These are phyloP conservation scores for Pyropia yezoensis DNA, from an alignment of 23 red algal species.

Conservation along the genomic window DNA sequence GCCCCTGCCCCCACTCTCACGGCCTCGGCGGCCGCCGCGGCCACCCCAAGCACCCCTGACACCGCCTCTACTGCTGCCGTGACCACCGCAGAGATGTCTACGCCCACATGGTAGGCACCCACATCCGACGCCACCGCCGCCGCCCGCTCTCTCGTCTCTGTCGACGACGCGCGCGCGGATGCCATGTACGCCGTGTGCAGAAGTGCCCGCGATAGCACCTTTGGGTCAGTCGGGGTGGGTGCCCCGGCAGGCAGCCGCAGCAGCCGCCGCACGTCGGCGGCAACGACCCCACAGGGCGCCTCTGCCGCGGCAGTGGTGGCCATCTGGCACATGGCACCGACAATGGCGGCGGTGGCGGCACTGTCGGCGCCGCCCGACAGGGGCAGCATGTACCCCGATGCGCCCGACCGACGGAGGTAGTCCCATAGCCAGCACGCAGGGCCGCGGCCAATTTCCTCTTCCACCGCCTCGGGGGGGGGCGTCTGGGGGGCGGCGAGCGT, in stretches of 20 bases:
- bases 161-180: conserved; percentile 49
- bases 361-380: conserved; percentile 91
- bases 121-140: conserved; percentile 60
- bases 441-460: conserved; percentile 94
- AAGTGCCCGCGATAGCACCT: conserved; percentile 59
- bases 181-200: conserved; percentile 88
- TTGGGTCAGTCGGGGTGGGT: conserved; percentile 46
- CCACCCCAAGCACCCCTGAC: conserved; percentile 38
- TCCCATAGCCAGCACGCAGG: conserved; percentile 99
- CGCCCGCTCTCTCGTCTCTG: conserved; percentile 54
- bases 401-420: conserved; percentile 74
- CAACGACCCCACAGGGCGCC: conserved; percentile 17
- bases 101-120: conserved; percentile 79
- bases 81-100: conserved; percentile 64
- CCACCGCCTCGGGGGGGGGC: conserved; percentile 1
- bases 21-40: background rate
- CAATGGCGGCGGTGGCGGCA: conserved; percentile 80
- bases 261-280: conserved; percentile 68
- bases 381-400: conserved; percentile 84
- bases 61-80: conserved; percentile 52
- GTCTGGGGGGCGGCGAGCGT: too few relatives aligned
- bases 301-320: conserved; percentile 32
- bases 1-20: background rate
- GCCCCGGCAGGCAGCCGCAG: conserved; percentile 13
- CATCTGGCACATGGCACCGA: conserved; percentile 93